These are phyloP conservation scores for Rhynchospora breviuscula DNA, from an alignment of 176 grass and related monocot genomes.

Conservation along the genomic window DNA sequence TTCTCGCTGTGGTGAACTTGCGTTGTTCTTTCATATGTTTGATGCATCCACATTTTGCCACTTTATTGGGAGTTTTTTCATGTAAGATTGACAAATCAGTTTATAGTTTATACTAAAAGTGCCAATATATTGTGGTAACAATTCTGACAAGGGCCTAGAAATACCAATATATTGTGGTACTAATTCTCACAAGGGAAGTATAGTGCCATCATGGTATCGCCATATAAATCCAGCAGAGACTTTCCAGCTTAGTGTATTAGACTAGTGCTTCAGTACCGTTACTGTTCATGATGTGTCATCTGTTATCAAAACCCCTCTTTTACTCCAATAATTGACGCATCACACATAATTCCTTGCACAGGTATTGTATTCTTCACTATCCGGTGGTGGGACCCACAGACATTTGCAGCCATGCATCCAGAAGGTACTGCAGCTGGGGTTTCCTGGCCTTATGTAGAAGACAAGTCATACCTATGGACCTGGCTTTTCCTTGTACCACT, in stretches of 20 bases:
- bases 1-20: neutral
- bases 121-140: neutral
- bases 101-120: neutral
- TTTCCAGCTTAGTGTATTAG: neutral
- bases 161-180: neutral
- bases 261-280: neutral
- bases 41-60: neutral
- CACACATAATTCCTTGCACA: conserved; percentile 13
- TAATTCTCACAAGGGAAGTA: neutral
- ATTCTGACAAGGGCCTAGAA: neutral
- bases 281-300: neutral
- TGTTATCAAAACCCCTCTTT: neutral
- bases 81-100: neutral
- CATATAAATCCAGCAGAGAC: neutral
- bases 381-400: conserved; percentile 91
- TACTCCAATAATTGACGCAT: neutral
- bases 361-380: conserved; percentile 98
- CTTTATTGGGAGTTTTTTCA: neutral
- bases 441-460: conserved; percentile 89
- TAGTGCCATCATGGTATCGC: neutral
- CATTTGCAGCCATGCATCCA: conserved; percentile 98
- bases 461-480: conserved; percentile 82
- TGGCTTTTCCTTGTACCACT: conserved; percentile 95
- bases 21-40: neutral
- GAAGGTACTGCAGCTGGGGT: conserved; percentile 74